A percentile compares a stretch with the other conserved stretches of the same genome.
Evolutionary conservation across 257 asterid species (phyloP).

Genomic region (Solanum virginianum): DNA sequence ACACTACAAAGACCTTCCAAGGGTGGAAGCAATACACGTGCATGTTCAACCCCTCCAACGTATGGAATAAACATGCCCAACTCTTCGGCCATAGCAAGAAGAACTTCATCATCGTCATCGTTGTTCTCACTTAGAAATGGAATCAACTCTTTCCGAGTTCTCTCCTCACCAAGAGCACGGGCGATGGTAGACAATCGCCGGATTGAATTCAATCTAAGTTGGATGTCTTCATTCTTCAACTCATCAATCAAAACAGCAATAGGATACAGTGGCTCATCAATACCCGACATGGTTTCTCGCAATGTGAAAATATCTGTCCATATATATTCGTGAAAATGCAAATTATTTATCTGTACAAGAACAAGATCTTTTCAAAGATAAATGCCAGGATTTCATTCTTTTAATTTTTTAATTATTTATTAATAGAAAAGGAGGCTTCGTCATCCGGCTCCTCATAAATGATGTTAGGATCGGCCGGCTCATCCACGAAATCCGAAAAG

Average conservation of each 20-base stretch:
- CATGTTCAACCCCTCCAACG: constrained; percentile 49
- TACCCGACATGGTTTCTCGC: constrained; percentile 39
- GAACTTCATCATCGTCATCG: constrained; percentile 59
- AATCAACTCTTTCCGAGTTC: constrained; percentile 72
- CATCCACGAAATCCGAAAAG: too few species aligned
- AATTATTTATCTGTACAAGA: background rate
- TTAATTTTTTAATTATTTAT: background rate
- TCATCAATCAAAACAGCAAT: constrained; percentile 84
- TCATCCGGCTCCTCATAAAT: too few species aligned
- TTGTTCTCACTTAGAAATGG: constrained; percentile 78
- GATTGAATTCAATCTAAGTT: constrained; percentile 67
- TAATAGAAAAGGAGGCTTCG: background rate
- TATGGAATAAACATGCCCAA: constrained; percentile 30
- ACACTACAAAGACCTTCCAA: constrained; percentile 46
- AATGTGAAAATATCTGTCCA: background rate
- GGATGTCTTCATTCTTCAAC: constrained; percentile 82
- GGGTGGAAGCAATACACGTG: constrained; percentile 39
- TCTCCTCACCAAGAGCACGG: constrained; percentile 86
- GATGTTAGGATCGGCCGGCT: too few species aligned
- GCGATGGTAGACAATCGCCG: constrained; percentile 85
- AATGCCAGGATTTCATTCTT: background rate
- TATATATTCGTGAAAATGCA: background rate
- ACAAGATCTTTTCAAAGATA: background rate
- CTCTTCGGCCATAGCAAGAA: constrained; percentile 49
- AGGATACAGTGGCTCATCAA: constrained; percentile 82